Conservation (phyloP, 1,284 basidiomycete genomes). For the Sutorius eximius region DNA sequence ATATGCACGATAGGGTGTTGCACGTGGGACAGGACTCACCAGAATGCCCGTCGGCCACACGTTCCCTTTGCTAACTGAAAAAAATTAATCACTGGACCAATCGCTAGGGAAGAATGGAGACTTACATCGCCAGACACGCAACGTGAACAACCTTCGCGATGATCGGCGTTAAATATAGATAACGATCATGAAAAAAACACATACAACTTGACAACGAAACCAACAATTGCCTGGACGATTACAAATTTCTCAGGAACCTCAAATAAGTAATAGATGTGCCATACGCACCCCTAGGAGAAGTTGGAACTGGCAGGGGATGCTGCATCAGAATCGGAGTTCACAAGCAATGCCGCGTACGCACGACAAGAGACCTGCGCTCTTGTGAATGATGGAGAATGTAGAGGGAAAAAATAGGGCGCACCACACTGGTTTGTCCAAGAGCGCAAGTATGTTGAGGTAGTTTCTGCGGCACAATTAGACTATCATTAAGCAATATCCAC, state of each 20-base stretch:
- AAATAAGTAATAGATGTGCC: not conserved
- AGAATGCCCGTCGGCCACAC: conserved; percentile 52
- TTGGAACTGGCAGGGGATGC: conserved; percentile 45
- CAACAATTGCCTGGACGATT: conserved; percentile 50
- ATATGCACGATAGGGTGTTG: not conserved
- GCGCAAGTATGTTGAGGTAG: conserved; percentile 42
- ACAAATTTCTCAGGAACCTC: conserved; percentile 5
- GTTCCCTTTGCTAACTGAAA: conserved; percentile 61
- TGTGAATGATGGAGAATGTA: conserved; percentile 5
- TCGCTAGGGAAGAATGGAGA: not conserved
- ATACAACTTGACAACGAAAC: conserved; percentile 62
- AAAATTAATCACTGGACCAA: conserved; percentile 1
- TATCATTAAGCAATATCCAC: not conserved
- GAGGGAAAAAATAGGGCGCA: conserved; percentile 17
- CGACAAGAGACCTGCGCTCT: conserved; percentile 23
- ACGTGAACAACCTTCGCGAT: conserved; percentile 51
- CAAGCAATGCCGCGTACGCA: conserved; percentile 10
- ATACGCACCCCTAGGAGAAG: conserved; percentile 54
- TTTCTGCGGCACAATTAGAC: conserved; percentile 41
- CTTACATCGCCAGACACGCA: conserved; percentile 71
- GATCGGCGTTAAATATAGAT: not conserved
- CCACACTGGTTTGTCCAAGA: conserved; percentile 51
- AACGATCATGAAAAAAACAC: conserved; percentile 24
- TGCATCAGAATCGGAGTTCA: not conserved
- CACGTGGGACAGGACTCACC: conserved; percentile 40